Evolutionary conservation across 1,284 basidiomycete genomes (phyloP).

Genomic region (Leccinum cinnamomeum): DNA sequence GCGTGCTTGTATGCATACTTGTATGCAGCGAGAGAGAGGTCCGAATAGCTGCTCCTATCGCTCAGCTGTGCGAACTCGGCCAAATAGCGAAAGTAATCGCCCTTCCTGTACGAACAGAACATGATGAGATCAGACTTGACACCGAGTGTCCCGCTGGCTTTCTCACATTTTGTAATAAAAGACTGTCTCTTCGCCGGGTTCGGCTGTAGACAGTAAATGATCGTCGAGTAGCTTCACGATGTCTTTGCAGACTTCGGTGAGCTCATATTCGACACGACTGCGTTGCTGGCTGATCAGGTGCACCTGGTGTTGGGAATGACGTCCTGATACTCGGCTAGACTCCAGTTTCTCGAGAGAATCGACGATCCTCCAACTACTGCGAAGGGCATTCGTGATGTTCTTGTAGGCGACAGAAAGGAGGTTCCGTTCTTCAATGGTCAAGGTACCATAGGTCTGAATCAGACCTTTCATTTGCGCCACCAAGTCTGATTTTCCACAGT

Average conservation of each 20-base stretch:
- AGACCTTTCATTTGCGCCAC: slow-evolving; percentile 58
- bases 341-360: slow-evolving; percentile 56
- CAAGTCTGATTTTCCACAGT: slow-evolving; percentile 44
- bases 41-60: slow-evolving; percentile 49
- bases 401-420: slow-evolving; percentile 71
- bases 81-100: slow-evolving; percentile 70
- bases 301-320: slow-evolving; percentile 40
- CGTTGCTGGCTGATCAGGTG: slow-evolving; percentile 53
- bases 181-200: slow-evolving; percentile 60
- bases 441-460: slow-evolving; percentile 47
- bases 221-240: slow-evolving; percentile 55
- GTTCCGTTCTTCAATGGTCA: slow-evolving; percentile 65
- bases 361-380: slow-evolving; percentile 62
- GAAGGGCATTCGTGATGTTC: slow-evolving; percentile 60
- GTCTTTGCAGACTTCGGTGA: slow-evolving; percentile 57
- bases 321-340: slow-evolving; percentile 31
- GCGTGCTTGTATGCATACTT: slow-evolving; percentile 68
- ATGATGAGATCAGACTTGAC: slow-evolving; percentile 13
- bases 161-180: slow-evolving; percentile 70
- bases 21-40: slow-evolving; percentile 61
- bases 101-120: slow-evolving; percentile 46
- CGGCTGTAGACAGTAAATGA: slow-evolving; percentile 54
- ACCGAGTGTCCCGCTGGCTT: neutral
- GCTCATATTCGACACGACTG: slow-evolving; percentile 54
- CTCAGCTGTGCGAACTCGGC: slow-evolving; percentile 58